These are phyloP conservation scores for Acanthamoeba royreba DNA, from an alignment of 208 protist species.

Conservation along the genomic window DNA sequence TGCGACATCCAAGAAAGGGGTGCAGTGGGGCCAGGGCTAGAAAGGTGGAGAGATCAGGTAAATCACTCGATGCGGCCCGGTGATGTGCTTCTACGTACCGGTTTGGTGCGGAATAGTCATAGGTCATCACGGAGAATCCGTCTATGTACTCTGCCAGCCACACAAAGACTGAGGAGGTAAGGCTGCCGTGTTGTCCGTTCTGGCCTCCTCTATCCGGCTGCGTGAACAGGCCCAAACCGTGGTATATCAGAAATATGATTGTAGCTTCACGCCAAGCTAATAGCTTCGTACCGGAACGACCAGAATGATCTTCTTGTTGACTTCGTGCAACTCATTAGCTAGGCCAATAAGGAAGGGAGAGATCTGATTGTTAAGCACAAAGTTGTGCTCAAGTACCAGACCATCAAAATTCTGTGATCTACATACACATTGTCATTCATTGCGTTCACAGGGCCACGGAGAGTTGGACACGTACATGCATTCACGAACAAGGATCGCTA, in stretches of 20 bases:
- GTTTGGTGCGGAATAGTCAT: not conserved
- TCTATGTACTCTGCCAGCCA: not conserved
- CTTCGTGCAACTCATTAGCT: slow-evolving; percentile 15
- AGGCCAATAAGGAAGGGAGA: not conserved
- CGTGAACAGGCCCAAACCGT: not conserved
- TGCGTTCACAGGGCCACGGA: too few relatives aligned
- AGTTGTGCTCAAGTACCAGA: slow-evolving; percentile 27
- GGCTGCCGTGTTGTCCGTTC: not conserved
- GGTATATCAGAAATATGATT: too few relatives aligned
- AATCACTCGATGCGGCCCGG: not conserved
- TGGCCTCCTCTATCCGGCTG: not conserved
- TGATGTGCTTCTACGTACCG: not conserved
- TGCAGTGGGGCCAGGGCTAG: slow-evolving; percentile 9
- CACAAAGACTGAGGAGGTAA: not conserved
- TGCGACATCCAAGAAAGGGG: slow-evolving; percentile 25
- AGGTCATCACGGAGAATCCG: slow-evolving; percentile 26
- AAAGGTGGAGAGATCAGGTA: too few relatives aligned
- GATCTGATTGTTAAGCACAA: not conserved
- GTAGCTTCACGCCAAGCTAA: not conserved
- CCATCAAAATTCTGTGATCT: slow-evolving; percentile 19
- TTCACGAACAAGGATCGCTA: not conserved
- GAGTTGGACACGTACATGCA: slow-evolving; percentile 36
- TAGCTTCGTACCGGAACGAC: not conserved
- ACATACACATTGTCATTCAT: too few relatives aligned
- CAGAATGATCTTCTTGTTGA: slow-evolving; percentile 32